A percentile compares a stretch with the other conserved stretches of the same genome.
These are phyloP conservation scores for Arabidopsis hybrid DNA, from an alignment of 441 rosid genomes.

Conservation along the genomic window DNA sequence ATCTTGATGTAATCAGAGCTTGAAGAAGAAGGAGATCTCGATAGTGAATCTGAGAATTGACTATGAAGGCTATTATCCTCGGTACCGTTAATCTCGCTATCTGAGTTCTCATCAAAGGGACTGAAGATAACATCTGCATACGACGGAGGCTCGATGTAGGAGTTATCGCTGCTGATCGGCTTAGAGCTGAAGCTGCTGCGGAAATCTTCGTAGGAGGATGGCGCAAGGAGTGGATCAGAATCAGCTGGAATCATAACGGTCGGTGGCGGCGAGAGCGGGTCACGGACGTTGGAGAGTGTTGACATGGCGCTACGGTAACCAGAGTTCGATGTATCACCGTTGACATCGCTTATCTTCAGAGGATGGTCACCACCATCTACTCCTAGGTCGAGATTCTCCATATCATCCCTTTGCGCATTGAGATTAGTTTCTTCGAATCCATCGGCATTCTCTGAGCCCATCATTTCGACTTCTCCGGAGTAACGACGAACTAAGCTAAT, in stretches of 20 bases:
- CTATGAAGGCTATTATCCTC: constrained; percentile 54
- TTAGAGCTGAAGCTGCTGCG: constrained; percentile 45
- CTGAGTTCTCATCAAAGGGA: constrained; percentile 64
- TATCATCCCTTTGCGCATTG: constrained; percentile 63
- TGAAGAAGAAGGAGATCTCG: constrained; percentile 61
- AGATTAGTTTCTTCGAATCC: constrained; percentile 59
- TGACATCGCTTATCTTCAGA: constrained; percentile 35
- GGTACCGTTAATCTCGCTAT: constrained; percentile 55
- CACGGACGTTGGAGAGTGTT: constrained; percentile 53
- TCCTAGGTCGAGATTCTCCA: constrained; percentile 73
- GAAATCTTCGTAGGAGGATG: constrained; percentile 43
- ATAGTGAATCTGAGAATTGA: constrained; percentile 49
- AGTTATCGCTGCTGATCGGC: constrained; percentile 35
- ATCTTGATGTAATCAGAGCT: constrained; percentile 62
- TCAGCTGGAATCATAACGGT: constrained; percentile 55
- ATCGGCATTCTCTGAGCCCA: constrained; percentile 75
- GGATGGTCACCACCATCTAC: constrained; percentile 48
- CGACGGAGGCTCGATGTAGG: constrained; percentile 82
- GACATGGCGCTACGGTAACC: constrained; percentile 71
- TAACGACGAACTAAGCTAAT: constrained; percentile 9
- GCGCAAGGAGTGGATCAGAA: constrained; percentile 73
- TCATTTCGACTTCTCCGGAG: constrained; percentile 54
- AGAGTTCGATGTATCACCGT: constrained; percentile 52
- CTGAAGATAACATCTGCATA: constrained; percentile 80
- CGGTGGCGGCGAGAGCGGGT: constrained; percentile 63